These are phyloP conservation scores for Poa annua DNA, from an alignment of 176 grass and related monocot genomes.

Conservation along the genomic window DNA sequence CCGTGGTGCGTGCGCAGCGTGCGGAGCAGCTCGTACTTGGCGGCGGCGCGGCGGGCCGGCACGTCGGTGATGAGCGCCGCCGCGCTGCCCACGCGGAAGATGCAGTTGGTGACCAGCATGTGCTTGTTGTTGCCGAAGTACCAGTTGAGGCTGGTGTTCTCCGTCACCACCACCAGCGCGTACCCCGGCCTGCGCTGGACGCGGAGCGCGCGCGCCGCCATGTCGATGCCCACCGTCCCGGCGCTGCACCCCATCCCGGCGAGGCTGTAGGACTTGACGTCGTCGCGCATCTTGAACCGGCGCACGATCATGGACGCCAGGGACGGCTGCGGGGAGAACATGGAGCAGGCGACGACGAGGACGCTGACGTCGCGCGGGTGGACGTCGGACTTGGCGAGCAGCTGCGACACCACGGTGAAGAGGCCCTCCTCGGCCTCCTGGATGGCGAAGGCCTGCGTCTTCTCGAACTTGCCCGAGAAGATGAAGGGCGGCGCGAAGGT, in stretches of 20 bases:
- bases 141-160: slow-evolving; percentile 87
- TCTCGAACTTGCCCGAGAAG: slow-evolving; percentile 50
- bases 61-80: slow-evolving; percentile 71
- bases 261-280: slow-evolving; percentile 64
- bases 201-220: slow-evolving; percentile 60
- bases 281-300: slow-evolving; percentile 47
- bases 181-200: slow-evolving; percentile 33
- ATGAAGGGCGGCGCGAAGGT: slow-evolving; percentile 75
- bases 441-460: slow-evolving; percentile 50
- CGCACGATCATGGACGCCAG: slow-evolving; percentile 59
- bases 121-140: slow-evolving; percentile 92
- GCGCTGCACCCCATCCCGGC: slow-evolving; percentile 91
- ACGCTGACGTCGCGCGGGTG: slow-evolving; percentile 41
- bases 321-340: slow-evolving; percentile 70
- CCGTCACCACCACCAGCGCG: slow-evolving; percentile 83
- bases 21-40: slow-evolving; percentile 79
- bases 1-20: slow-evolving; percentile 87
- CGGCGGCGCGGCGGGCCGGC: slow-evolving; percentile 35
- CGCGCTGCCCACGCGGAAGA: slow-evolving; percentile 78
- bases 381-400: slow-evolving; percentile 70
- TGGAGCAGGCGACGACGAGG: slow-evolving; percentile 78
- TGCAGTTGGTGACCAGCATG: slow-evolving; percentile 96
- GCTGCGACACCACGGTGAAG: slow-evolving; percentile 52
- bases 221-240: slow-evolving; percentile 61
- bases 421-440: slow-evolving; percentile 81